phyloP scores from a whole-genome alignment of 139 green algal genomes.

The Chlamydomonas asymmetrica region DNA sequence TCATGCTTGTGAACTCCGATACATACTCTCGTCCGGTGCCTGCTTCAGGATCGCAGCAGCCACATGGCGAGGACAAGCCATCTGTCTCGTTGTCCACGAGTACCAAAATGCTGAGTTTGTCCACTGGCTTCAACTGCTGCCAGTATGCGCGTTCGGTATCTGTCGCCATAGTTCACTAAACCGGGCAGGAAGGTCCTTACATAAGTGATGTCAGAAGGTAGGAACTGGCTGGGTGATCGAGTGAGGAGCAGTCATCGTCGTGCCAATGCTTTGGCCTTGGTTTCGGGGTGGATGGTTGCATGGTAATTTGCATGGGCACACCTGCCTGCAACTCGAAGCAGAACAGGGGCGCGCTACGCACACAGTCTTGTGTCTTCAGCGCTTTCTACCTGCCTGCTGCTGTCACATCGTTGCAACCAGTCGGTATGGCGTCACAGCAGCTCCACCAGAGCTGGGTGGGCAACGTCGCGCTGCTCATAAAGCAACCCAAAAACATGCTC shows the following conservation, averaged over 20 bases:
- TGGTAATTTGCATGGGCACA: not conserved
- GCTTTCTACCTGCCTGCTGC: not conserved
- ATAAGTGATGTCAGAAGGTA: not conserved
- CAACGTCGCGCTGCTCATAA: not conserved
- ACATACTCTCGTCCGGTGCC: not conserved
- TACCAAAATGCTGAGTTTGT: constrained; percentile 21
- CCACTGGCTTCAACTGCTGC: constrained; percentile 21
- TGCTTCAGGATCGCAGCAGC: constrained; percentile 22
- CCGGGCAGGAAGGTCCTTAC: not conserved
- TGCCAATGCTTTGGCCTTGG: not conserved
- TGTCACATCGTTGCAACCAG: not conserved
- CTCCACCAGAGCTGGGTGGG: constrained; percentile 25
- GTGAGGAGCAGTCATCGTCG: no score
- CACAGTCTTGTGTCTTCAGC: not conserved
- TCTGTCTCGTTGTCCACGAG: constrained; percentile 50
- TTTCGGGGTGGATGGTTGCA: not conserved
- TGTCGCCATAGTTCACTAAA: not conserved
- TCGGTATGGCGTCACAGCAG: not conserved
- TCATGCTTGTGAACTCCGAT: constrained; percentile 5
- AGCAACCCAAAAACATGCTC: not conserved
- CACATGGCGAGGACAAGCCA: constrained; percentile 28
- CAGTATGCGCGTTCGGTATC: not conserved
- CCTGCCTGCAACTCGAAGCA: not conserved
- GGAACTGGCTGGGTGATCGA: not conserved
- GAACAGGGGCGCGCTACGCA: not conserved